Evolutionary conservation across 108 stramenopile genomes (phyloP), one percentile per base, ranked within the genome.

Genomic region (Fragilaria crotonensis): DNA sequence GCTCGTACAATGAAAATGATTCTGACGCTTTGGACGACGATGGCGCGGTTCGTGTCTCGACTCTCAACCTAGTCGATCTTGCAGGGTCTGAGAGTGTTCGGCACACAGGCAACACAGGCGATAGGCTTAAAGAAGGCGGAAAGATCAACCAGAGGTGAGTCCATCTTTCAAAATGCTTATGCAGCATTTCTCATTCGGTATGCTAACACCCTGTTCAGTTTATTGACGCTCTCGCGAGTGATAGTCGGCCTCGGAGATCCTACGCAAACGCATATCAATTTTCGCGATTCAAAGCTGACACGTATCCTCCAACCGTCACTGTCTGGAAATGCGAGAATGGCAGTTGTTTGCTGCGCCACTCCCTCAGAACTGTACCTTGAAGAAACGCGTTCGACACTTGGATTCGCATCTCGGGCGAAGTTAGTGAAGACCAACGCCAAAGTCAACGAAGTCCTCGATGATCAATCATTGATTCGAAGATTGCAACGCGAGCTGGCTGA

Each of bases 361-460:
- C 98, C 99, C 0, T 97, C 99, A 1, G 97, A 96, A 64, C 91
- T 96, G 56, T 98, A 98, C 66, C 79, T 94, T 59, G 98, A 99
- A 64, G 99, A 99, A 61, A 99, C 98, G 17, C 63, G 98, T 27
- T 95, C 95, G 0, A 99, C 99, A 23, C 73, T 99, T 25, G 88
- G 90, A 48, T 99, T 98, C 73, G 99, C 99, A 2, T 92, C 96
- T 27, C 90, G 99, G 30, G 98, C 99, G 23, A 99, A 99, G 78
- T 94, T 97, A 48, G 98, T 99, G 69, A 99, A 99, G 83, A 99
- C 98, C 58, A 95, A 86, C 70, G 98, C 99, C 2, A 76, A 95
- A 64, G 94, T 99, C 32, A 99, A 99, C 65, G 97, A 99, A 72
- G 87, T 84, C 0, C 59, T 79, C n/a, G 82, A 84, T 48, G 82